Percentiles rank a stretch among this genome's conserved stretches.
phyloP scores from a whole-genome alignment of 495 filamentous ascomycete genomes.

The Xylaria flabelliformis region DNA sequence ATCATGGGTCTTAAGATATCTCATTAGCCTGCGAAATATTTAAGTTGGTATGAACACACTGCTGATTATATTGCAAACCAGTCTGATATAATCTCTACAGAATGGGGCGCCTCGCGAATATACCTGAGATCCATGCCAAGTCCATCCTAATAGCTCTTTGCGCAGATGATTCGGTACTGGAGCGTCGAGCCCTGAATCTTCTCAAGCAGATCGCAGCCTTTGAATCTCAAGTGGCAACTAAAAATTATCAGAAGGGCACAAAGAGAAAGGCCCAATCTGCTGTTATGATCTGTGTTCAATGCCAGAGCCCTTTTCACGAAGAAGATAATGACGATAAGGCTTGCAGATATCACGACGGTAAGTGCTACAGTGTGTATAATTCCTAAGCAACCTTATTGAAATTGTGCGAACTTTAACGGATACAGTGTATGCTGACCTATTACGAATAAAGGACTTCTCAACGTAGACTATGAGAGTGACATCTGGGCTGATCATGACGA shows the following conservation, averaged over 20 bases:
- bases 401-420: neutral
- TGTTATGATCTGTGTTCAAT: neutral
- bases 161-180: neutral
- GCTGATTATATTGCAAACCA: neutral
- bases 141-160: slow-evolving; percentile 2
- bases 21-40: neutral
- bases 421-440: neutral
- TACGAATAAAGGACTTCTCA: neutral
- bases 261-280: neutral
- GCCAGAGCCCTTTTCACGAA: slow-evolving; percentile 1
- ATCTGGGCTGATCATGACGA: slow-evolving; percentile 1
- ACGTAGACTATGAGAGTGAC: neutral
- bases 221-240: neutral
- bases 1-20: neutral
- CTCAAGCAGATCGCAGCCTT: neutral
- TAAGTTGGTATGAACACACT: too few relatives aligned
- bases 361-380: neutral
- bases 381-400: neutral
- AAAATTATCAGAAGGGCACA: neutral
- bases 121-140: neutral
- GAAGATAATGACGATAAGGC: neutral
- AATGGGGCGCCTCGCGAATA: neutral
- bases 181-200: neutral
- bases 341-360: slow-evolving; percentile 4
- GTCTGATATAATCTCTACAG: neutral